These are phyloP conservation scores for Solanum pennellii DNA, from an alignment of 257 asterid genomes.

Conservation along the genomic window DNA sequence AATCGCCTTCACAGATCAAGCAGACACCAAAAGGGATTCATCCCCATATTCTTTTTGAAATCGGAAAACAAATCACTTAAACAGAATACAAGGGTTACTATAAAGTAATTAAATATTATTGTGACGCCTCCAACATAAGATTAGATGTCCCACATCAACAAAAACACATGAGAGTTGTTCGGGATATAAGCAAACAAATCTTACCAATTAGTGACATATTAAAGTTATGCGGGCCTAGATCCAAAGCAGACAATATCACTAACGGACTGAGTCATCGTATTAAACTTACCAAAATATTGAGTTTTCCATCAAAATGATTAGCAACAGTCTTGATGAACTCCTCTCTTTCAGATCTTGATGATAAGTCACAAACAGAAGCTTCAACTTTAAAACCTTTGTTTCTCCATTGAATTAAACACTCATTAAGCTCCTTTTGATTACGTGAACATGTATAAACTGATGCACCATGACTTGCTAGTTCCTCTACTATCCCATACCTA, in stretches of 20 bases:
- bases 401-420: not conserved
- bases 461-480: not conserved
- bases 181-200: too few relatives aligned
- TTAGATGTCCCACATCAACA: fast-evolving
- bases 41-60: not conserved
- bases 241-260: too few relatives aligned
- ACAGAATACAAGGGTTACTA: not conserved
- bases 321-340: not conserved
- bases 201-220: too few relatives aligned
- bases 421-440: not conserved
- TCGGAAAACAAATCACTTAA: not conserved
- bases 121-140: too few relatives aligned
- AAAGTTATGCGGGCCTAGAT: fast-evolving
- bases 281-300: constrained; percentile 1
- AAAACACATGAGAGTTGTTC: too few relatives aligned
- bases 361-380: constrained; percentile 1
- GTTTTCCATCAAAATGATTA: not conserved
- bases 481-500: constrained; percentile 2
- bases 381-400: not conserved
- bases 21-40: not conserved
- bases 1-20: not conserved
- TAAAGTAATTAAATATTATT: not conserved
- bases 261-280: fast-evolving
- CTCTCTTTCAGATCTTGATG: not conserved
- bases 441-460: constrained; percentile 4